phyloP scores from a whole-genome alignment of 1,284 basidiomycete species.

The Porodaedalea pini region DNA sequence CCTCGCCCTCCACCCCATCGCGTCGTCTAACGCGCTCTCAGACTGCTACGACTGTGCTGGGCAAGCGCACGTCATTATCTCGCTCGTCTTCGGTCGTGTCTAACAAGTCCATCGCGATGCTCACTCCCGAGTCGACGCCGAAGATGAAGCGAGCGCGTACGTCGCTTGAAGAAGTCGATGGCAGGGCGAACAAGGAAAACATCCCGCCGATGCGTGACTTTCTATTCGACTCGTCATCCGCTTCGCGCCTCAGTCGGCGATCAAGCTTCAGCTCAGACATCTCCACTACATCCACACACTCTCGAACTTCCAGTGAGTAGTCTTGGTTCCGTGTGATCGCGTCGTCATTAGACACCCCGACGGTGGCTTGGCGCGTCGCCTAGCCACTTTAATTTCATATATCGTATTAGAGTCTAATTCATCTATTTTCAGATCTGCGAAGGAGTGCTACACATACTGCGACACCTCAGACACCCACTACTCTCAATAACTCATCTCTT shows the following conservation, averaged over 20 bases:
- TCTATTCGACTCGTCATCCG: constrained; percentile 37
- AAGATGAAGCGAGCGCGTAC: constrained; percentile 59
- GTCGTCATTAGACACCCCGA: background rate
- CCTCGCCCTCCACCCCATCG: constrained; percentile 6
- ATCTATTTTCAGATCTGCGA: constrained; percentile 29
- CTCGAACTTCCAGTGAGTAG: constrained; percentile 17
- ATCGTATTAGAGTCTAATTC: background rate
- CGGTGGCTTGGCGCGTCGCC: background rate
- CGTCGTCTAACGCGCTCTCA: constrained; percentile 19
- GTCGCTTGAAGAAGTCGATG: constrained; percentile 43
- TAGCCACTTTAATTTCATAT: background rate
- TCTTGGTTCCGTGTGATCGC: background rate
- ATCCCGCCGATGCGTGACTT: constrained; percentile 51
- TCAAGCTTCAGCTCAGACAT: constrained; percentile 17
- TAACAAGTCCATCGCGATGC: constrained; percentile 27
- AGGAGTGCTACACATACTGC: constrained; percentile 45
- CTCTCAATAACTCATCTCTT: constrained; percentile 43
- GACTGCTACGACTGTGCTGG: constrained; percentile 17
- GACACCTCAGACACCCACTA: constrained; percentile 35
- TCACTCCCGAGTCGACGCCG: constrained; percentile 60
- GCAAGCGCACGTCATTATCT: constrained; percentile 17
- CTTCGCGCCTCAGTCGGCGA: constrained; percentile 23
- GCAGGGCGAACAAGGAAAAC: constrained; percentile 70
- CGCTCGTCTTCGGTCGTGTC: constrained; percentile 16
- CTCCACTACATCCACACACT: constrained; percentile 4